Conservation (phyloP, 2,329 filamentous ascomycete species). For the Epicoccum nigrum region DNA sequence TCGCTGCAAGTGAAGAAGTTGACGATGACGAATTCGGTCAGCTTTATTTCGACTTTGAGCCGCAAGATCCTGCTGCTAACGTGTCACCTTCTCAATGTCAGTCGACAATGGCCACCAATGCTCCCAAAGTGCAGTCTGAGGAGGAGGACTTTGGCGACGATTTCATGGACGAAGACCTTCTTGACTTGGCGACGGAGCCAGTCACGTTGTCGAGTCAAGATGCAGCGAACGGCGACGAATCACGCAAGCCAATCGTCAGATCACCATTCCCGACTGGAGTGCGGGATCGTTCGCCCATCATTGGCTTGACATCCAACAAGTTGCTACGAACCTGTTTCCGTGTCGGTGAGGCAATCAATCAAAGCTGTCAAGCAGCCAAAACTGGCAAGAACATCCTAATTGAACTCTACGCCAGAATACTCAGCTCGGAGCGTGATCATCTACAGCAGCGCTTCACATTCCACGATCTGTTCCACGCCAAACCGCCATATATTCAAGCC, state of each 20-base stretch:
- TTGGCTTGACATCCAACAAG: conserved; percentile 56
- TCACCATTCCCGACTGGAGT: conserved; percentile 58
- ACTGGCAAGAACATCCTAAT: conserved; percentile 59
- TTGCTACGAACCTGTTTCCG: conserved; percentile 68
- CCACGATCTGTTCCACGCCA: conserved; percentile 65
- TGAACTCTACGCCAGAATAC: conserved; percentile 69
- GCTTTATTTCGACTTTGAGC: conserved; percentile 11
- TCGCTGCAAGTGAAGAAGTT: background rate
- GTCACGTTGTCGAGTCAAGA: conserved; percentile 9
- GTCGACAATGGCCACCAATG: background rate
- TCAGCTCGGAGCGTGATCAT: conserved; percentile 62
- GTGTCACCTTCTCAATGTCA: background rate
- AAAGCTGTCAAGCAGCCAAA: conserved; percentile 54
- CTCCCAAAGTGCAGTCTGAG: background rate
- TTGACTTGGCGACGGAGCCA: conserved; percentile 18
- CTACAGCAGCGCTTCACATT: conserved; percentile 68
- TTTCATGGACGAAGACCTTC: conserved; percentile 34
- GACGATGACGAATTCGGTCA: conserved; percentile 2
- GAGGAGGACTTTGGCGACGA: conserved; percentile 30
- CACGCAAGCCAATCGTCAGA: conserved; percentile 56
- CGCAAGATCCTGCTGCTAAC: background rate
- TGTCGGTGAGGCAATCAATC: conserved; percentile 64
- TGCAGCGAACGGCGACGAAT: conserved; percentile 13
- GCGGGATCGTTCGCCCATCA: conserved; percentile 60
- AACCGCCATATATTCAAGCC: conserved; percentile 60